A percentile compares a stretch with the other conserved stretches of the same genome.
Conservation (phyloP, 2,329 filamentous ascomycete species). For the Ophiocordyceps unilateralis region DNA sequence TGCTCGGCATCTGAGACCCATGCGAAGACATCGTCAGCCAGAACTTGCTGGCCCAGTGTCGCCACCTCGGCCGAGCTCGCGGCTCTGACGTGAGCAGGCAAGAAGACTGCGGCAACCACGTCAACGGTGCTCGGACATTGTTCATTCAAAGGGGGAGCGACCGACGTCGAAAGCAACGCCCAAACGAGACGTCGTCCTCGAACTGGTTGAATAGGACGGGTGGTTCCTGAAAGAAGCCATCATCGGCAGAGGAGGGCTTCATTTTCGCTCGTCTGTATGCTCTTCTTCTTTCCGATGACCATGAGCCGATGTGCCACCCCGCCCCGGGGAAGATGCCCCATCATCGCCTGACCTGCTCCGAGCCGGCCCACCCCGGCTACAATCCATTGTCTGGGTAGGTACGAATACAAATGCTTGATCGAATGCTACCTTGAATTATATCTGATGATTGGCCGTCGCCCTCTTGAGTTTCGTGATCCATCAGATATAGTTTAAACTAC, state of each 20-base stretch:
- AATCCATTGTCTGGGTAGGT: too few relatives aligned
- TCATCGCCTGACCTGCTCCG: too few relatives aligned
- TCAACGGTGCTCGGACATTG: not conserved
- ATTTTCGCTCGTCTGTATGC: constrained; percentile 9
- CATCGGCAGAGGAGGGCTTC: constrained; percentile 26
- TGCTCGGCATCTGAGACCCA: constrained; percentile 47
- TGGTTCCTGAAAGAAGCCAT: constrained; percentile 38
- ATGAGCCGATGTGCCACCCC: too few relatives aligned
- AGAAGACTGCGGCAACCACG: constrained; percentile 24
- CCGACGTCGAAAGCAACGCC: constrained; percentile 33
- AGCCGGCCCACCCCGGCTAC: too few relatives aligned
- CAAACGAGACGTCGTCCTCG: constrained; percentile 33
- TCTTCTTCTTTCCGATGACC: too few relatives aligned
- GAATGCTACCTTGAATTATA: too few relatives aligned
- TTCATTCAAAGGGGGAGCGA: not conserved
- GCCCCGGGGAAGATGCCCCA: too few relatives aligned
- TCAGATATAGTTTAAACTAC: too few relatives aligned
- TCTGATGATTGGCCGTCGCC: too few relatives aligned
- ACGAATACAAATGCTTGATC: too few relatives aligned
- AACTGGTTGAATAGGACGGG: constrained; percentile 38
- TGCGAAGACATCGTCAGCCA: constrained; percentile 35
- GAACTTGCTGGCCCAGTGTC: constrained; percentile 31
- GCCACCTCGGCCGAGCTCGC: constrained; percentile 25
- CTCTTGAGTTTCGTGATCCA: too few relatives aligned
- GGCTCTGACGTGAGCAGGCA: constrained; percentile 21